Conservation (phyloP, 139 green algal genomes). For the Chlorokybus atmophyticus region DNA sequence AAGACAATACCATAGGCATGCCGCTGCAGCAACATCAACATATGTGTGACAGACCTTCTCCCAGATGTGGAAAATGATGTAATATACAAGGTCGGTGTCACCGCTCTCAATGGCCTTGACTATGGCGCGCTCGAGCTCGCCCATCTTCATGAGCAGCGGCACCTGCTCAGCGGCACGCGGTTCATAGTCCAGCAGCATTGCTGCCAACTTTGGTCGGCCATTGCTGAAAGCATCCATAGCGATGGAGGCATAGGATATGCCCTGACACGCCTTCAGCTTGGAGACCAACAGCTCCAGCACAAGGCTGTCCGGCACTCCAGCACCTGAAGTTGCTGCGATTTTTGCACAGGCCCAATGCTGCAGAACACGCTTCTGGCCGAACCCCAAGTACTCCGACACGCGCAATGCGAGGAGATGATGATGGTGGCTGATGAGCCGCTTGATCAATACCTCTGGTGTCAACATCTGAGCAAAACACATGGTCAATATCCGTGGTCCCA, state of each 20-base stretch:
- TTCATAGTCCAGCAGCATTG: constrained; percentile 54
- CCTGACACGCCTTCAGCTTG: constrained; percentile 26
- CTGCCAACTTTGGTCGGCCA: constrained; percentile 34
- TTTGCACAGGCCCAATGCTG: constrained; percentile 71
- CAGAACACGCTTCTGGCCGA: constrained; percentile 40
- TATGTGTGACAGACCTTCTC: too few species aligned
- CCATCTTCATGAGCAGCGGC: constrained; percentile 43
- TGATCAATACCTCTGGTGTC: constrained; percentile 41
- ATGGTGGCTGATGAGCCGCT: constrained; percentile 34
- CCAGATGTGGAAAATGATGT: constrained; percentile 32
- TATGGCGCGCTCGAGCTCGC: constrained; percentile 44
- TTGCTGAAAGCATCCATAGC: constrained; percentile 6
- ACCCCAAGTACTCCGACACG: constrained; percentile 33
- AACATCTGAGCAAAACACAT: too few species aligned
- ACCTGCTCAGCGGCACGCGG: constrained; percentile 34
- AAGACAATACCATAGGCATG: too few species aligned
- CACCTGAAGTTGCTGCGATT: constrained; percentile 38
- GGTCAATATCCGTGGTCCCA: too few species aligned
- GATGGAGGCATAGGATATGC: constrained; percentile 19
- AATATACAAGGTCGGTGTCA: constrained; percentile 70
- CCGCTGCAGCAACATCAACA: too few species aligned
- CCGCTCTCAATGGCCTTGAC: constrained; percentile 52
- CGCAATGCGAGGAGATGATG: constrained; percentile 52
- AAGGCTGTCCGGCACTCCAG: constrained; percentile 35
- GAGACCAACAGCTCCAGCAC: constrained; percentile 44